Evolutionary conservation across 2,329 filamentous ascomycete genomes (phyloP), one percentile per base, ranked within the genome.

Genomic region (Scedosporium aurantiacum): DNA sequence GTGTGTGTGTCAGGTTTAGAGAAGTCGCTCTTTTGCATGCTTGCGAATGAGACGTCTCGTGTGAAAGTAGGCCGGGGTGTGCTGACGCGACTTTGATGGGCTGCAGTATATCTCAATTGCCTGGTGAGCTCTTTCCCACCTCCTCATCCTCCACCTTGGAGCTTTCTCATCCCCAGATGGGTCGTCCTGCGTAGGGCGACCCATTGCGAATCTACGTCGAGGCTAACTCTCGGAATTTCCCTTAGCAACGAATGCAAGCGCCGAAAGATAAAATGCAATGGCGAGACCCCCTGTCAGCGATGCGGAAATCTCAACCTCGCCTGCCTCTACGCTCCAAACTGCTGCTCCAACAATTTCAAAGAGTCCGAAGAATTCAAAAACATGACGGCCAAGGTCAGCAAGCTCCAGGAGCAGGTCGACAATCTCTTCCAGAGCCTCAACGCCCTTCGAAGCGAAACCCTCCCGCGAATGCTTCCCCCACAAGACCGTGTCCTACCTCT

Each of bases 361-460:
- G 92, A 97, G 68, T 91, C 91, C 56, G 90, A 95, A 8, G 92
- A 97, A 71, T 97, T 91, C 78, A 89, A 86, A 69, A 82, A 86
- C 43, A 91, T 97, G 85, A 83, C 85, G 61, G 78, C 81, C 40
- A 88, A 94, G 66, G 84, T 97, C 63, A 76, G 78, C 10, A 81
- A 82, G 7, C 80, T 97, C 25, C 91, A 97, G 72, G 87, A 93
- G 61, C 91, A 96, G 74, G 88, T 97, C 68, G 86, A 90, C 63
- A 82, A 82, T 65, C 81, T 97, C 37, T 90, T 87, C 69, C 83
- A 83, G 63, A 89, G 82, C 67, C 78, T 97, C 69, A 88, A 25
- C 60, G 58, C 58, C 28, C 58, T 60, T 12, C 58, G 58, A 21
- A 55, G 18, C 58, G 58, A 60, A n/a, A 55, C 58, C 27, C 32